phyloP scores from a whole-genome alignment of 805 yeast genomes.

The Ogataea kodamae region DNA sequence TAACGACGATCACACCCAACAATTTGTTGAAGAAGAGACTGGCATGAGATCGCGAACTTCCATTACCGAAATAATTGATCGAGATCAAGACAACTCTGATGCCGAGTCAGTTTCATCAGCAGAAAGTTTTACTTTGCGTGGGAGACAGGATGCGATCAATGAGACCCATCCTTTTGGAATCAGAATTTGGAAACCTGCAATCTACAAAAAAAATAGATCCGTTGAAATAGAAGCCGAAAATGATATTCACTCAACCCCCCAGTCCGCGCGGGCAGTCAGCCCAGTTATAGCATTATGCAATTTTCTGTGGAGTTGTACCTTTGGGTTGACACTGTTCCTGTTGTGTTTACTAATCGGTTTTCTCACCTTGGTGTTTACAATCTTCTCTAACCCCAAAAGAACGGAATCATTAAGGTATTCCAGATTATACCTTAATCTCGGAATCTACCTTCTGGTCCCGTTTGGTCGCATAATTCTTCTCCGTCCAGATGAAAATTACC shows the following conservation, averaged over 20 bases:
- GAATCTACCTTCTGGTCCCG: slow-evolving; percentile 73
- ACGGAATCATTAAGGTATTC: slow-evolving; percentile 60
- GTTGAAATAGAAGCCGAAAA: slow-evolving; percentile 89
- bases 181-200: slow-evolving; percentile 97
- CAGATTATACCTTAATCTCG: slow-evolving; percentile 54
- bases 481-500: slow-evolving; percentile 72
- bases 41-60: slow-evolving; percentile 10
- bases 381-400: slow-evolving; percentile 41
- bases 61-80: slow-evolving; percentile 13
- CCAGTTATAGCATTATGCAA: slow-evolving; percentile 68
- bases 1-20: slow-evolving; percentile 13
- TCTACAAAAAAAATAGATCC: slow-evolving; percentile 87
- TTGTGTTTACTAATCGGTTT: slow-evolving; percentile 51
- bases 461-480: slow-evolving; percentile 87
- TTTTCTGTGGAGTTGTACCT: slow-evolving; percentile 64
- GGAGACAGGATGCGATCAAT: slow-evolving; percentile 94
- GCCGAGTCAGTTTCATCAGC: slow-evolving; percentile 43
- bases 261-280: slow-evolving; percentile 48
- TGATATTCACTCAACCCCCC: slow-evolving; percentile 77
- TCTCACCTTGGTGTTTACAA: slow-evolving; percentile 42
- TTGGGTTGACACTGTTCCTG: slow-evolving; percentile 61
- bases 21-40: slow-evolving; percentile 16
- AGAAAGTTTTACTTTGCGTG: slow-evolving; percentile 85
- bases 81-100: slow-evolving; percentile 33
- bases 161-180: slow-evolving; percentile 98